Evolutionary conservation across 2,329 filamentous ascomycete species (phyloP).

Genomic region (Calycina herbarum): DNA sequence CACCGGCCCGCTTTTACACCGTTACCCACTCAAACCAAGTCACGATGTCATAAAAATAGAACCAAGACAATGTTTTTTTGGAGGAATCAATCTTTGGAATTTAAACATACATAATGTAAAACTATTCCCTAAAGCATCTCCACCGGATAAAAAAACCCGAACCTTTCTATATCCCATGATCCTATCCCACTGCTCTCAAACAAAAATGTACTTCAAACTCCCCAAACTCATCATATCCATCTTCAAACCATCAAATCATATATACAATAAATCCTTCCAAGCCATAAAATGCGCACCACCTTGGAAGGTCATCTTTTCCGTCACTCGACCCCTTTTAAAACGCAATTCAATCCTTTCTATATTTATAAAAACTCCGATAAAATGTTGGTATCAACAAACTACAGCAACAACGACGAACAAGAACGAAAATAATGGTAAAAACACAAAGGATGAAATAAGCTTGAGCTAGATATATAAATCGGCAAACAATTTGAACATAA

Average conservation of each 20-base stretch:
- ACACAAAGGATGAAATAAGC: not conserved
- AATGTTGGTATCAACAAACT: slow-evolving; percentile 31
- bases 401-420: slow-evolving; percentile 2
- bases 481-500: not conserved
- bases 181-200: not conserved
- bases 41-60: not conserved
- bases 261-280: not conserved
- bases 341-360: not conserved
- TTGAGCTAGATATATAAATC: not conserved
- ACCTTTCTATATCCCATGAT: not conserved
- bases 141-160: not conserved
- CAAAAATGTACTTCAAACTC: not conserved
- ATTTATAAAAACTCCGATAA: slow-evolving; percentile 20
- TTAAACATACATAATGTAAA: not conserved
- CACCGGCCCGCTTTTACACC: no score
- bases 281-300: not conserved
- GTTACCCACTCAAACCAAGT: not conserved
- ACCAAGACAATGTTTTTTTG: not conserved
- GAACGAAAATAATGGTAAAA: not conserved
- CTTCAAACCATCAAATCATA: slow-evolving; percentile 3
- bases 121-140: not conserved
- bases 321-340: not conserved
- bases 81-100: not conserved
- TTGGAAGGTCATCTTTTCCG: not conserved
- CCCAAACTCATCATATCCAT: not conserved